phyloP scores from a whole-genome alignment of 768 basidiomycete species.

The Trametes coccinea region DNA sequence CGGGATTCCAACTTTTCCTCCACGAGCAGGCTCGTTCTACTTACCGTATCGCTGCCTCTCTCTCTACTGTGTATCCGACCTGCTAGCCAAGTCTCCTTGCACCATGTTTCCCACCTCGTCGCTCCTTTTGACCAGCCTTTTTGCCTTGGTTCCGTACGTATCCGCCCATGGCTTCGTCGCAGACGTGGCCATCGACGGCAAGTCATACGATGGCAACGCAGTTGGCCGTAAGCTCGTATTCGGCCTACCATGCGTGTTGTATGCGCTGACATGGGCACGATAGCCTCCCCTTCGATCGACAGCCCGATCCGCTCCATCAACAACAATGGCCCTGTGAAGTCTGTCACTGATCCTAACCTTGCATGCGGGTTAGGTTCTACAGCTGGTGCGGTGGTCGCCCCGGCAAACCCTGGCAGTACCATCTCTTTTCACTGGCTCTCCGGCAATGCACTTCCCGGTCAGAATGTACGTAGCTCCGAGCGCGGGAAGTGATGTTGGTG shows the following conservation, averaged over 20 bases:
- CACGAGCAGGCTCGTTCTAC: conserved; percentile 10
- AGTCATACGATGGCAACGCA: conserved; percentile 40
- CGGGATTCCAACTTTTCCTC: neutral
- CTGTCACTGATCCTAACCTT: conserved; percentile 49
- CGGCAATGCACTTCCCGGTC: conserved; percentile 33
- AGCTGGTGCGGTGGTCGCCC: conserved; percentile 45
- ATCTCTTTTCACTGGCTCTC: conserved; percentile 55
- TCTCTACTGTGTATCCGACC: neutral
- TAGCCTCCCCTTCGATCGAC: neutral
- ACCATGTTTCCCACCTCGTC: neutral
- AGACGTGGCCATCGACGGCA: conserved; percentile 44
- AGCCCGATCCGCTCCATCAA: conserved; percentile 42
- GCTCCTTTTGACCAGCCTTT: conserved; percentile 8
- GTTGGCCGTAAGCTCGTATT: conserved; percentile 37
- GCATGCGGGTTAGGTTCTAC: conserved; percentile 59
- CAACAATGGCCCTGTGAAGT: conserved; percentile 46
- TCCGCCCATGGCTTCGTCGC: conserved; percentile 46
- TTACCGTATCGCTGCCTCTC: neutral
- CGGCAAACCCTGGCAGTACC: conserved; percentile 56
- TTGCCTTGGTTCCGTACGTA: conserved; percentile 29
- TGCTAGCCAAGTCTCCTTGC: neutral
- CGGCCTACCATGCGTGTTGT: conserved; percentile 13
- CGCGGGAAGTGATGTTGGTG: neutral
- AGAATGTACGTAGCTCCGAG: neutral
- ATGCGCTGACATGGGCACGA: too few relatives aligned